phyloP scores from a whole-genome alignment of 345 rosid species.

The Geranium rotundifolium region DNA sequence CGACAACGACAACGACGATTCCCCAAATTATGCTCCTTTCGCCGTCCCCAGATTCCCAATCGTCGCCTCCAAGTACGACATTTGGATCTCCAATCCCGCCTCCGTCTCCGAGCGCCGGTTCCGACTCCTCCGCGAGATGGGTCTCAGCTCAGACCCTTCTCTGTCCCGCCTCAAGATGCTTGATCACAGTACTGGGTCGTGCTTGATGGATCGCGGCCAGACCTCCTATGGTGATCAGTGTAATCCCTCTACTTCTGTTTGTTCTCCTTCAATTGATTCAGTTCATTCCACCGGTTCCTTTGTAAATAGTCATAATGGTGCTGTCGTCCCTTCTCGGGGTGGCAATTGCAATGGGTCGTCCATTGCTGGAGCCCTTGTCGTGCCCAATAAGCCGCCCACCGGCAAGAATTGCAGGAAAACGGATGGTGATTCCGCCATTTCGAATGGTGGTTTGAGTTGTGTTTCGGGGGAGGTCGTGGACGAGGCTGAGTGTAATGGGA shows the following conservation, averaged over 20 bases:
- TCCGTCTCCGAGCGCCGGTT: conserved; percentile 35
- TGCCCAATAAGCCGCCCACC: conserved; percentile 24
- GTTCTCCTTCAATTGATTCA: conserved; percentile 4
- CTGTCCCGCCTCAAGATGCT: conserved; percentile 7
- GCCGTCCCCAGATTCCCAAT: conserved; percentile 10
- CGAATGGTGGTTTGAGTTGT: conserved; percentile 21
- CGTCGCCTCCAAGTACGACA: conserved; percentile 22
- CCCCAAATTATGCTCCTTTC: conserved; percentile 8
- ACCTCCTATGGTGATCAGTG: too few species aligned
- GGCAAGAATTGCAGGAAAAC: conserved; percentile 12
- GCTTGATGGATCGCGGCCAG: too few species aligned
- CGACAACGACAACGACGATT: conserved; percentile 16
- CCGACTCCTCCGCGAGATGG: conserved; percentile 32
- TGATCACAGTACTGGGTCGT: neutral
- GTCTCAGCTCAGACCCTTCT: conserved; percentile 11
- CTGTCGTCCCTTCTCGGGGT: neutral
- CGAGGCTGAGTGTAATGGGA: conserved; percentile 22
- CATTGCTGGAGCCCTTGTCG: conserved; percentile 10
- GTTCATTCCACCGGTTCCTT: conserved; percentile 1
- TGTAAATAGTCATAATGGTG: conserved; percentile 9
- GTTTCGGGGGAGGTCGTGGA: conserved; percentile 22
- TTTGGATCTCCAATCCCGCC: conserved; percentile 36
- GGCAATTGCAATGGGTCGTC: conserved; percentile 9
- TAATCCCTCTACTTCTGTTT: conserved; percentile 4
- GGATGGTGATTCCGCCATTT: conserved; percentile 19